phyloP scores from a whole-genome alignment of 2,329 filamentous ascomycete genomes.

The Diplodia intermedia region DNA sequence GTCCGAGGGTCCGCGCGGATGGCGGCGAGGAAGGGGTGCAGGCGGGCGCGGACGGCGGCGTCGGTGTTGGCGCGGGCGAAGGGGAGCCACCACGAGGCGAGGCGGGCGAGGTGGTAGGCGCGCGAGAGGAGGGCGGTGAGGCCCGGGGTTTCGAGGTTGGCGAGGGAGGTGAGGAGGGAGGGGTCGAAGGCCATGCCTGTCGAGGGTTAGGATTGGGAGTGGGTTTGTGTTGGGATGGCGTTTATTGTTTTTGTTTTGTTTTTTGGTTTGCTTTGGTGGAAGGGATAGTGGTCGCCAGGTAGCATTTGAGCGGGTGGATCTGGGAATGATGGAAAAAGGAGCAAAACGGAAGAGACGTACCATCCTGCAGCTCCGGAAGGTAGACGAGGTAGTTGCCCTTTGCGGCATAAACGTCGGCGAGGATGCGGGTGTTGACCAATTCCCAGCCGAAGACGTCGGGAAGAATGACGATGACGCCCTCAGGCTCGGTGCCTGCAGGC shows the following conservation, averaged over 20 bases:
- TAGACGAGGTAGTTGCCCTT: constrained; percentile 40
- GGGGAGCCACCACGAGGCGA: constrained; percentile 7
- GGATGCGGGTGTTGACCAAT: constrained; percentile 47
- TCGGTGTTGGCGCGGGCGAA: constrained; percentile 17
- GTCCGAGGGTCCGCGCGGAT: constrained; percentile 39
- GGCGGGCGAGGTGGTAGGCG: constrained; percentile 38
- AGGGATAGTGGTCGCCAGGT: neutral
- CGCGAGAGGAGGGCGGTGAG: constrained; percentile 43
- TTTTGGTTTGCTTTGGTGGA: no score
- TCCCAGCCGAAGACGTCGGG: constrained; percentile 49
- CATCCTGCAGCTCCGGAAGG: constrained; percentile 45
- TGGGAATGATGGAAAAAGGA: neutral
- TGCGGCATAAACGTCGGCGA: constrained; percentile 48
- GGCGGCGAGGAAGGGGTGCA: constrained; percentile 17
- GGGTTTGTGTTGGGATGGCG: no score
- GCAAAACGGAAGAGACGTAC: neutral
- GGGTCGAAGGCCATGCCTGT: constrained; percentile 15
- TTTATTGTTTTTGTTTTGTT: no score
- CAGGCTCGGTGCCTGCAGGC: constrained; percentile 38
- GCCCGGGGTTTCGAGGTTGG: constrained; percentile 41
- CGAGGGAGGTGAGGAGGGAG: constrained; percentile 41
- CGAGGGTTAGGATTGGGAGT: neutral
- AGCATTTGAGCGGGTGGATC: neutral
- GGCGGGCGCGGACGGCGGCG: constrained; percentile 8
- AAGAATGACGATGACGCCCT: constrained; percentile 49